phyloP scores from a whole-genome alignment of 257 asterid species.

The Solanum ahanhuiri region DNA sequence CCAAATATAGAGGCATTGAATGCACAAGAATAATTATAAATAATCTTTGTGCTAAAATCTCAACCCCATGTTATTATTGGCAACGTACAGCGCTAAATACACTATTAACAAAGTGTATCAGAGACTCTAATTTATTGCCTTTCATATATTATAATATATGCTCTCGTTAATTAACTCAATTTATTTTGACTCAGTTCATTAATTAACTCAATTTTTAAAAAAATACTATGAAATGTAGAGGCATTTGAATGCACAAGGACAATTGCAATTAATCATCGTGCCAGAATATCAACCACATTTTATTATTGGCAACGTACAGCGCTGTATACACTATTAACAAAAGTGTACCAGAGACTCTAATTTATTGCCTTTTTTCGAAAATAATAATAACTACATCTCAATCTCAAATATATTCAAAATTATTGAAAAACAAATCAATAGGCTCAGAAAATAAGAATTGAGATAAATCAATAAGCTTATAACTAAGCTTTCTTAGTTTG shows the following conservation, averaged over 20 bases:
- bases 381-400: too few species aligned
- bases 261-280: neutral
- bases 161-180: too few species aligned
- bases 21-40: neutral
- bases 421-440: neutral
- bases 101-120: too few species aligned
- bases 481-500: neutral
- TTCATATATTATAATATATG: too few species aligned
- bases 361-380: neutral
- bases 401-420: too few species aligned
- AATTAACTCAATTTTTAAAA: too few species aligned
- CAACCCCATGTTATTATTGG: too few species aligned
- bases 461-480: neutral
- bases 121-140: too few species aligned
- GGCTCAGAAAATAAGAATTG: neutral
- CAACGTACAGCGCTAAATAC: too few species aligned
- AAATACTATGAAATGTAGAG: neutral
- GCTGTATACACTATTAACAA: neutral
- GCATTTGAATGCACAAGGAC: neutral
- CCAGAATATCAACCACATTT: neutral
- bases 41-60: too few species aligned
- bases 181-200: accelerated
- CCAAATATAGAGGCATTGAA: neutral
- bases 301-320: neutral
- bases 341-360: neutral